phyloP scores from a whole-genome alignment of 352 stramenopile species.

The Peronospora farinosa region DNA sequence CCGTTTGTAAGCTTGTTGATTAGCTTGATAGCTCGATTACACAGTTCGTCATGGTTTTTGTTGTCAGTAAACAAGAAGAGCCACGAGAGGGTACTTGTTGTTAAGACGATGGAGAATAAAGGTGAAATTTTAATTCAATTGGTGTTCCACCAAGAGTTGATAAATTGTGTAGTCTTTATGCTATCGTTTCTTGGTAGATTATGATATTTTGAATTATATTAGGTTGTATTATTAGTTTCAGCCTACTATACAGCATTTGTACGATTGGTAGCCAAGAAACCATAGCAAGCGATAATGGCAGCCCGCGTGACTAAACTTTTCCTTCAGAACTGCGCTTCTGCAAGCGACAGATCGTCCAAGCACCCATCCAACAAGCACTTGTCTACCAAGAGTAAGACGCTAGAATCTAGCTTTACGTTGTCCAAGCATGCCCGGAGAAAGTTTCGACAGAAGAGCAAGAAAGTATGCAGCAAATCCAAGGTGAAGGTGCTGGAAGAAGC shows the following conservation, averaged over 20 bases:
- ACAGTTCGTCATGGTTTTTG: constrained; percentile 37
- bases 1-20: constrained; percentile 70
- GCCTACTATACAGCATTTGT: constrained; percentile 6
- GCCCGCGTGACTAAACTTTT: constrained; percentile 69
- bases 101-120: constrained; percentile 80
- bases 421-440: constrained; percentile 24
- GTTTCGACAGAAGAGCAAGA: constrained; percentile 28
- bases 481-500: constrained; percentile 54
- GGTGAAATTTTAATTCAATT: constrained; percentile 65
- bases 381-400: constrained; percentile 1
- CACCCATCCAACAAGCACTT: neutral
- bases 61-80: constrained; percentile 29
- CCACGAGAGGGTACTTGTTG: constrained; percentile 32
- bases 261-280: constrained; percentile 16
- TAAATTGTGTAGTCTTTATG: constrained; percentile 3
- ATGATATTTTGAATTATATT: neutral
- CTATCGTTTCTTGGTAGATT: neutral
- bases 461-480: constrained; percentile 20
- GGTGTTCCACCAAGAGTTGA: neutral
- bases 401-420: neutral
- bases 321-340: constrained; percentile 45
- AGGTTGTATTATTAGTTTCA: neutral
- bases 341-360: constrained; percentile 16
- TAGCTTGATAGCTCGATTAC: constrained; percentile 24
- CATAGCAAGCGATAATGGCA: constrained; percentile 32